These are phyloP conservation scores for Aureobasidium vineae DNA, from an alignment of 2,329 filamentous ascomycete species.

Conservation along the genomic window DNA sequence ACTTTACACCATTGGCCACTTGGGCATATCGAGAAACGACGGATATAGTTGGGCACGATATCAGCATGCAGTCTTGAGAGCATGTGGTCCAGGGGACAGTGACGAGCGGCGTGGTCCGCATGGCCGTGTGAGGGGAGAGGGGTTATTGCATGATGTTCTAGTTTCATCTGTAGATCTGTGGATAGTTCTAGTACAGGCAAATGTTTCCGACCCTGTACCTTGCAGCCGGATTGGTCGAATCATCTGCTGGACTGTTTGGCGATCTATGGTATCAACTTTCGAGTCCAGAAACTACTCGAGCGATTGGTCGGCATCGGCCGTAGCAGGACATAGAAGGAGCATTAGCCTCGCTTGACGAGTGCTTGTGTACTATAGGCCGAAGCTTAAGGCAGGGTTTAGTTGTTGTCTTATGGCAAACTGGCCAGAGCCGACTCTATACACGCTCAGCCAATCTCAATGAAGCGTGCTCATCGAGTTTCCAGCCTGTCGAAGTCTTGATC, in stretches of 20 bases:
- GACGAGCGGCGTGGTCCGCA: not conserved
- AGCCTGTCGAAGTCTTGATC: not conserved
- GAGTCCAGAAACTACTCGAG: not conserved
- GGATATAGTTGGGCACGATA: not conserved
- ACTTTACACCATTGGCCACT: not conserved
- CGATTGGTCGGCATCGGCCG: not conserved
- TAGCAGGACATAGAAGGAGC: not conserved
- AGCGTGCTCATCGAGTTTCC: not conserved
- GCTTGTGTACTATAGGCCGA: not conserved
- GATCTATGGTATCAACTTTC: not conserved
- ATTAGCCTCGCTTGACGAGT: not conserved
- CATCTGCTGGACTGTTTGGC: slow-evolving; percentile 1
- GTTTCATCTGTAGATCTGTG: not conserved
- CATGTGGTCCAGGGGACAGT: not conserved
- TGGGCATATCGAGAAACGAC: not conserved
- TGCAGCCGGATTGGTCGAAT: not conserved
- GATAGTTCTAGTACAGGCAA: not conserved
- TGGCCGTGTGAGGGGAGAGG: not conserved
- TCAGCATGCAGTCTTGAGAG: not conserved
- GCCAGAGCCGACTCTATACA: not conserved
- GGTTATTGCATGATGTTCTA: not conserved
- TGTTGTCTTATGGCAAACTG: not conserved
- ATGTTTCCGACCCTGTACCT: not conserved
- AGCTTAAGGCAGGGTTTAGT: not conserved
- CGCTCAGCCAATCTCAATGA: not conserved